These are phyloP conservation scores for Oryza glumipatula DNA, from an alignment of 176 grass and related monocot genomes.

Conservation along the genomic window DNA sequence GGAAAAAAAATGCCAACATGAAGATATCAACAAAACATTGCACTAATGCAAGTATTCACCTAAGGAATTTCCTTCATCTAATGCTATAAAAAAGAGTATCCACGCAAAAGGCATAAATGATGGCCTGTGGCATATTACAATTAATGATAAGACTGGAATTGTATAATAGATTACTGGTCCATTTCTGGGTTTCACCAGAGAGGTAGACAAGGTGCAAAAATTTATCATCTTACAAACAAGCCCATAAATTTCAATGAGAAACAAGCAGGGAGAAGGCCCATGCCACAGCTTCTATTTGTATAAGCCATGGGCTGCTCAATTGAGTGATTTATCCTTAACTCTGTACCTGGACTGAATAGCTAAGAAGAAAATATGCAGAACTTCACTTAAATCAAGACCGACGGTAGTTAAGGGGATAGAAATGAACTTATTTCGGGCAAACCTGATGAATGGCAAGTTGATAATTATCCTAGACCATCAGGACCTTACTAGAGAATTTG, in stretches of 20 bases:
- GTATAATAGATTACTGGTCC: constrained; percentile 5
- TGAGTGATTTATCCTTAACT: too few relatives aligned
- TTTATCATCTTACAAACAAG: background rate
- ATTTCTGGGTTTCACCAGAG: background rate
- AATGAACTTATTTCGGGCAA: too few relatives aligned
- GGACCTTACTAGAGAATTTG: too few relatives aligned
- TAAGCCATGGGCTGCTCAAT: too few relatives aligned
- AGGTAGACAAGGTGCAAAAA: background rate
- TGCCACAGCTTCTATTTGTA: too few relatives aligned
- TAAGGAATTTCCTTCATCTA: background rate
- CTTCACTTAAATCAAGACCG: too few relatives aligned
- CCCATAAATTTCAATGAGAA: background rate
- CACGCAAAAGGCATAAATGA: background rate
- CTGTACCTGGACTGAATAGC: too few relatives aligned
- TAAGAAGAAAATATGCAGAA: too few relatives aligned
- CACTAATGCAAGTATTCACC: constrained; percentile 9
- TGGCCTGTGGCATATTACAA: background rate
- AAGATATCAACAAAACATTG: constrained; percentile 40
- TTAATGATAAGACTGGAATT: background rate
- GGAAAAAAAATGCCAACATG: constrained; percentile 13
- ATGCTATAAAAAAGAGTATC: background rate
- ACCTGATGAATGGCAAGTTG: too few relatives aligned
- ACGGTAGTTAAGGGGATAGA: too few relatives aligned
- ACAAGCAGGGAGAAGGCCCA: background rate
- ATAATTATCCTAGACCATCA: too few relatives aligned